Evolutionary conservation across 2,329 filamentous ascomycete species (phyloP).

Genomic region (Atkinsonella hypoxylon): DNA sequence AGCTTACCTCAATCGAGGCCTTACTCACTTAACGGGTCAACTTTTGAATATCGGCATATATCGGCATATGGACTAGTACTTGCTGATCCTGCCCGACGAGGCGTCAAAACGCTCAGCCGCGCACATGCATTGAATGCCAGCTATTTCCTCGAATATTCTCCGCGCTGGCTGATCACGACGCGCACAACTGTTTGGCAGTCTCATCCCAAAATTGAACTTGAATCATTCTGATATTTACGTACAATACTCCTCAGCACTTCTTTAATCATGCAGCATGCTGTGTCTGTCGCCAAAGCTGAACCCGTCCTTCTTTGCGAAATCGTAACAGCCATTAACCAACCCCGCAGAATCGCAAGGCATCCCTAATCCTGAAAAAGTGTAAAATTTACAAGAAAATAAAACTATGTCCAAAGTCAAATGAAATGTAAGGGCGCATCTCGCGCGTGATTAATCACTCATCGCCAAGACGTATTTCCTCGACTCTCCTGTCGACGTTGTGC

Average conservation of each 20-base stretch:
- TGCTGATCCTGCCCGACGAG: no score
- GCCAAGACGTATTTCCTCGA: slow-evolving; percentile 15
- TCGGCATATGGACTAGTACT: no score
- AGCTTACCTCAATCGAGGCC: no score
- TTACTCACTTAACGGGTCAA: no score
- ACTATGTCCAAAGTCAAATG: background rate
- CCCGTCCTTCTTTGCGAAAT: background rate
- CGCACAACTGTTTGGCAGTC: background rate
- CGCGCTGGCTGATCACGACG: no score
- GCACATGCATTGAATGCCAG: no score
- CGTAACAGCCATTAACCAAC: background rate
- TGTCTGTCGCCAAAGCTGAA: background rate
- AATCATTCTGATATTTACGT: background rate
- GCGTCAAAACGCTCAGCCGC: no score
- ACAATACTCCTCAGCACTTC: slow-evolving; percentile 1
- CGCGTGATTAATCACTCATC: slow-evolving; percentile 14
- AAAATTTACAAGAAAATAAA: background rate
- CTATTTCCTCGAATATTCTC: no score
- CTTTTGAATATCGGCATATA: no score
- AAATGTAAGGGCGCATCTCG: background rate
- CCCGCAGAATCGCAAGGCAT: background rate
- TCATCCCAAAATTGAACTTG: background rate
- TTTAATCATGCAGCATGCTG: background rate
- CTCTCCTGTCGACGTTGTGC: slow-evolving; percentile 20
- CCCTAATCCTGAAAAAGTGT: background rate